Evolutionary conservation across 1,139 yeast species (phyloP).

Genomic region (Blastobotrys proliferans): DNA sequence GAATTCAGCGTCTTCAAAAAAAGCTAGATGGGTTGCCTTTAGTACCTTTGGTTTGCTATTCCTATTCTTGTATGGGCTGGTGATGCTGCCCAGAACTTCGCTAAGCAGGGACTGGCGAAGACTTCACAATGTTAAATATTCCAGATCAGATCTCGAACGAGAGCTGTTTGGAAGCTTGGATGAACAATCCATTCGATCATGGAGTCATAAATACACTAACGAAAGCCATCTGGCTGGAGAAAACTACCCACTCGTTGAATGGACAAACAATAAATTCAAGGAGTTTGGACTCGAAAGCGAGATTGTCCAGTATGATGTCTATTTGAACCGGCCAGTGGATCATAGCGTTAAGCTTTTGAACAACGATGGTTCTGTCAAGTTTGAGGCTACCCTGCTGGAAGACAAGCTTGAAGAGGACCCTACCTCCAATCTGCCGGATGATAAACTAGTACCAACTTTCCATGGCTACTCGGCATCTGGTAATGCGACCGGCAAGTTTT

Average conservation of each 20-base stretch:
- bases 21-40: constrained; percentile 11
- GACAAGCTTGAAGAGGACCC: constrained; percentile 69
- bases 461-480: constrained; percentile 70
- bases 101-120: constrained; percentile 77
- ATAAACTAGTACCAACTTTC: constrained; percentile 50
- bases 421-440: constrained; percentile 50
- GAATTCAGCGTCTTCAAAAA: neutral
- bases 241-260: constrained; percentile 57
- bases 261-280: constrained; percentile 57
- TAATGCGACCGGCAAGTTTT: constrained; percentile 53
- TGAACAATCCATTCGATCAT: constrained; percentile 26
- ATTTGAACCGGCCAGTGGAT: constrained; percentile 57
- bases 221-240: constrained; percentile 74
- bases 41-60: constrained; percentile 48
- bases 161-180: constrained; percentile 29
- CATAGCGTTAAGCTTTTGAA: constrained; percentile 47
- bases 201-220: constrained; percentile 44
- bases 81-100: constrained; percentile 84
- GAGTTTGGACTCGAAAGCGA: constrained; percentile 55
- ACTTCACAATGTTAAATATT: constrained; percentile 43
- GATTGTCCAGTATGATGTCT: constrained; percentile 57
- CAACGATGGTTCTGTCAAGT: constrained; percentile 39
- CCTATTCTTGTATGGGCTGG: constrained; percentile 55
- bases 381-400: constrained; percentile 64
- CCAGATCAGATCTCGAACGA: constrained; percentile 33